These are phyloP conservation scores for Perilla frutescens DNA, from an alignment of 257 asterid genomes.

Conservation along the genomic window DNA sequence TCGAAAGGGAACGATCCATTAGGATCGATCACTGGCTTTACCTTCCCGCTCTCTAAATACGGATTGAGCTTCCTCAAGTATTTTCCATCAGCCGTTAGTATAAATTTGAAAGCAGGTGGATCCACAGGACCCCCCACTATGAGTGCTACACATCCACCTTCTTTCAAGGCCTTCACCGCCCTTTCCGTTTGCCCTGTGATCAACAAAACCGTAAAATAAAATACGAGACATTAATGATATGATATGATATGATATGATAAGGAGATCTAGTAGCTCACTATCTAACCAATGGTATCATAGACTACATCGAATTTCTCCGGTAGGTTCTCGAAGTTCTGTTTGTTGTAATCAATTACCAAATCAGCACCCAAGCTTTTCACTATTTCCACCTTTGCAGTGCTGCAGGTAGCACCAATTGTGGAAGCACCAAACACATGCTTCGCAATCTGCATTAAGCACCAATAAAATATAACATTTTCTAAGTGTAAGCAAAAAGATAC, in stretches of 20 bases:
- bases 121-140: constrained; percentile 61
- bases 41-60: constrained; percentile 70
- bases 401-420: constrained; percentile 72
- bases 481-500: no score
- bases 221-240: neutral
- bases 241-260: no score
- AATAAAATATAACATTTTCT: no score
- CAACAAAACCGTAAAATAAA: neutral
- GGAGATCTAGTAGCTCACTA: neutral
- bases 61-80: neutral
- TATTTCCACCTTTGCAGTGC: constrained; percentile 67
- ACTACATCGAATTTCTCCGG: constrained; percentile 79
- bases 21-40: constrained; percentile 75
- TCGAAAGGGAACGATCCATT: constrained; percentile 78
- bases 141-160: constrained; percentile 67
- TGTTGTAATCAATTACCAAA: constrained; percentile 80
- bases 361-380: constrained; percentile 79
- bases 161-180: constrained; percentile 79
- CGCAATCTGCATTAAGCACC: constrained; percentile 56
- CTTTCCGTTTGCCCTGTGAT: constrained; percentile 62
- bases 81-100: constrained; percentile 54
- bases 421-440: constrained; percentile 90
- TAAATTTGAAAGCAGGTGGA: constrained; percentile 71
- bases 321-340: constrained; percentile 68
- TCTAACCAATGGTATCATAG: constrained; percentile 83